Percentiles rank a stretch among this genome's conserved stretches.
phyloP scores from a whole-genome alignment of 805 yeast species.

The Saturnispora sanitii region DNA sequence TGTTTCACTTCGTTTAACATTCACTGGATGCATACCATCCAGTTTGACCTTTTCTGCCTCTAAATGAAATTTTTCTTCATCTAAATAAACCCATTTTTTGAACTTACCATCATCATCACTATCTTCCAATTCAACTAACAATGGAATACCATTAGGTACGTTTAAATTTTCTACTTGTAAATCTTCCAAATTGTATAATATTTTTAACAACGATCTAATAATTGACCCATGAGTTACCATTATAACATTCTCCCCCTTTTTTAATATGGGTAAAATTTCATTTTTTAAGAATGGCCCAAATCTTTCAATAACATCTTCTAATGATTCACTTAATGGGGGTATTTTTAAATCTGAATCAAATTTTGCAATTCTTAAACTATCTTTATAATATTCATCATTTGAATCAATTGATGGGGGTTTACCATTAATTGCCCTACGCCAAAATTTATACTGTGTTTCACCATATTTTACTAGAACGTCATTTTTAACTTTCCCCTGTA shows the following conservation, averaged over 20 bases:
- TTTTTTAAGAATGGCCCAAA: constrained; percentile 50
- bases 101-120: constrained; percentile 25
- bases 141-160: constrained; percentile 78
- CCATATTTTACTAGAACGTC: constrained; percentile 58
- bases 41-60: constrained; percentile 75
- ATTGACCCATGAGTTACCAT: constrained; percentile 79
- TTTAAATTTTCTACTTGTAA: constrained; percentile 62
- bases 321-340: constrained; percentile 62
- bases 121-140: constrained; percentile 46
- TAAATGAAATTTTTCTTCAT: constrained; percentile 68
- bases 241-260: constrained; percentile 45
- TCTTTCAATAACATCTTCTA: constrained; percentile 61
- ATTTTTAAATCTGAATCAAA: constrained; percentile 25
- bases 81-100: constrained; percentile 50
- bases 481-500: constrained; percentile 71
- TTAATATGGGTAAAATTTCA: constrained; percentile 39
- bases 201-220: constrained; percentile 64
- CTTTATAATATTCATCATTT: constrained; percentile 31
- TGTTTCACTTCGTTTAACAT: background rate
- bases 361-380: constrained; percentile 11
- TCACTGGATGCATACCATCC: constrained; percentile 39
- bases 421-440: constrained; percentile 73
- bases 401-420: constrained; percentile 46
- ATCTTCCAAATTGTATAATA: constrained; percentile 55
- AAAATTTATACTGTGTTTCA: constrained; percentile 60